phyloP scores from a whole-genome alignment of 768 basidiomycete genomes.

The Paxillus ammoniavirescens region DNA sequence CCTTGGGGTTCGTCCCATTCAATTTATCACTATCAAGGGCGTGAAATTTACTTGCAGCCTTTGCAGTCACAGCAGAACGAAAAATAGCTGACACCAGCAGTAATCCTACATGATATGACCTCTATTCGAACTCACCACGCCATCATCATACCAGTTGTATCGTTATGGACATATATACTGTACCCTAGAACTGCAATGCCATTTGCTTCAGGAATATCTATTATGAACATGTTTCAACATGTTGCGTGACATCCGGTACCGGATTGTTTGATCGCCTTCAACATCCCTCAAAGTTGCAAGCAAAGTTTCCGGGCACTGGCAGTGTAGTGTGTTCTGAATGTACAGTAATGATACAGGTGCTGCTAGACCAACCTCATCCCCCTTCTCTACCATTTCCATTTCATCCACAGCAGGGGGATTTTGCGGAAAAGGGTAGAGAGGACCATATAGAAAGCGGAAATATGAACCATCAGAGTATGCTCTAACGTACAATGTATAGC shows the following conservation, averaged over 20 bases:
- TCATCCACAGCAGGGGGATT: not conserved
- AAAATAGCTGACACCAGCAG: constrained; percentile 34
- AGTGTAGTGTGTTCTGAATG: constrained; percentile 1
- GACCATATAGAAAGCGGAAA: not conserved
- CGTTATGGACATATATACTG: not conserved
- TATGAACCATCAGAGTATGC: not conserved
- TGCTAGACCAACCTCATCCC: constrained; percentile 7
- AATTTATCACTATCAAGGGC: not conserved
- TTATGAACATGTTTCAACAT: not conserved
- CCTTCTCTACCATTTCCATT: not conserved
- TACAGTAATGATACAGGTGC: constrained; percentile 31
- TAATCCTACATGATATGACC: not conserved
- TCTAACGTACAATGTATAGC: constrained; percentile 13
- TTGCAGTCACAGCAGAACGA: constrained; percentile 52
- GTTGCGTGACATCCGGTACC: not conserved
- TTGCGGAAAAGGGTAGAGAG: not conserved
- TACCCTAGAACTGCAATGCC: constrained; percentile 1
- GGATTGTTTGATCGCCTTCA: not conserved
- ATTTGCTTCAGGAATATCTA: not conserved
- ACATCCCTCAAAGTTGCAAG: not conserved
- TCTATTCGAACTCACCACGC: not conserved
- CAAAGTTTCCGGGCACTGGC: not conserved
- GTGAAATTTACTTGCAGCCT: not conserved
- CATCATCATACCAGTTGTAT: not conserved
- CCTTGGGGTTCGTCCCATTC: constrained; percentile 71